Evolutionary conservation across 352 stramenopile genomes (phyloP).

Genomic region (Phytophthora brassicae): DNA sequence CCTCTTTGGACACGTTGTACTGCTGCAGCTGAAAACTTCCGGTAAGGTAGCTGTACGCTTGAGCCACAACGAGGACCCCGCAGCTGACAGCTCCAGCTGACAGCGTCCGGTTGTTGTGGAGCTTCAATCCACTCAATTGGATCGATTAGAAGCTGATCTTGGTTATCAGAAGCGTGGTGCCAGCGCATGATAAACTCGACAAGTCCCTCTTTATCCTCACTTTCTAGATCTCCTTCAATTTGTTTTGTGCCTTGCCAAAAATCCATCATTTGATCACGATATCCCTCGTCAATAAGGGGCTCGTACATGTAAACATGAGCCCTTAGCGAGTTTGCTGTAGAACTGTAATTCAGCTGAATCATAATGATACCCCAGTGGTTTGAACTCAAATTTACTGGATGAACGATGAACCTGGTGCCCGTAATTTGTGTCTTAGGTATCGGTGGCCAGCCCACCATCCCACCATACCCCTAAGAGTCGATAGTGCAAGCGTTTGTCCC

Average conservation of each 20-base stretch:
- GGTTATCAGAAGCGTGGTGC: too few species aligned
- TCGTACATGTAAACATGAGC: constrained; percentile 8
- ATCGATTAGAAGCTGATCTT: too few species aligned
- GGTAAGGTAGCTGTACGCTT: too few species aligned
- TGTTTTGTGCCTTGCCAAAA: constrained; percentile 1
- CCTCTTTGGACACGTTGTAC: too few species aligned
- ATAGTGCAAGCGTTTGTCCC: not conserved
- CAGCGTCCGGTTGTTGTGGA: too few species aligned
- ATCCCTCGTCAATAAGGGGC: not conserved
- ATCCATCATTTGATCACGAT: not conserved
- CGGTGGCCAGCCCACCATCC: constrained; percentile 1
- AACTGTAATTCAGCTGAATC: not conserved
- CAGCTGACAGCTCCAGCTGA: too few species aligned
- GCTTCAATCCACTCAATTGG: too few species aligned
- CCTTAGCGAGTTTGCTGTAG: not conserved
- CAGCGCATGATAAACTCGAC: too few species aligned
- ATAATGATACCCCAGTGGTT: constrained; percentile 16
- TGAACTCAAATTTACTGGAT: not conserved
- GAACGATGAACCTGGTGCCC: not conserved
- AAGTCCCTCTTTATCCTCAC: too few species aligned
- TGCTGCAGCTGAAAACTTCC: too few species aligned
- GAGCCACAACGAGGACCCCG: too few species aligned
- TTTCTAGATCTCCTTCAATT: too few species aligned
- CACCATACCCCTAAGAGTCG: not conserved
- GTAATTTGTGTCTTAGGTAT: not conserved